Evolutionary conservation across 176 grass and related monocot genomes (phyloP).

Genomic region (Oryza coarctata): DNA sequence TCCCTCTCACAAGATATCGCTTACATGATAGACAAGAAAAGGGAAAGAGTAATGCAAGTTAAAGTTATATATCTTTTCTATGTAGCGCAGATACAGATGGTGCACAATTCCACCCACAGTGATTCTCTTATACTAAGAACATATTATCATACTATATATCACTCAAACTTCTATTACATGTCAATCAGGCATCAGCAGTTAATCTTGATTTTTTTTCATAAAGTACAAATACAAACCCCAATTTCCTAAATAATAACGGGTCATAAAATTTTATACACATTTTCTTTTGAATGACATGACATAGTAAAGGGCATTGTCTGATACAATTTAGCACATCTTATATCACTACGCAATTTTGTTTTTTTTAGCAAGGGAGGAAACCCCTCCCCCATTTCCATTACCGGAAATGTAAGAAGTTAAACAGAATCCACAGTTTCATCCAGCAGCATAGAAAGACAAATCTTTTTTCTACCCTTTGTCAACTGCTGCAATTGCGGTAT

Average conservation of each 20-base stretch:
- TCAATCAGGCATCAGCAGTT: neutral
- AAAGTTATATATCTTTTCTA: neutral
- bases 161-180: neutral
- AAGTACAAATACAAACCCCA: neutral
- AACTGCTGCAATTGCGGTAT: too few relatives aligned
- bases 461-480: too few relatives aligned
- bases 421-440: too few relatives aligned
- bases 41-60: slow-evolving; percentile 6
- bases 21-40: slow-evolving; percentile 40
- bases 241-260: neutral
- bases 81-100: neutral
- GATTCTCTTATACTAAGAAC: neutral
- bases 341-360: neutral
- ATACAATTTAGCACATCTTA: neutral
- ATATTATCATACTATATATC: neutral
- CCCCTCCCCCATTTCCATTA: too few relatives aligned
- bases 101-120: neutral
- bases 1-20: slow-evolving; percentile 93
- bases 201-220: neutral
- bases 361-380: too few relatives aligned
- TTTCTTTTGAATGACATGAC: neutral
- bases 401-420: too few relatives aligned
- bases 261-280: neutral
- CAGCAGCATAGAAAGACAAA: too few relatives aligned
- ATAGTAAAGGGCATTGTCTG: neutral